Evolutionary conservation across 306 rosid species (phyloP), one percentile per base, ranked within the genome.

Genomic region (Neltuma alba): DNA sequence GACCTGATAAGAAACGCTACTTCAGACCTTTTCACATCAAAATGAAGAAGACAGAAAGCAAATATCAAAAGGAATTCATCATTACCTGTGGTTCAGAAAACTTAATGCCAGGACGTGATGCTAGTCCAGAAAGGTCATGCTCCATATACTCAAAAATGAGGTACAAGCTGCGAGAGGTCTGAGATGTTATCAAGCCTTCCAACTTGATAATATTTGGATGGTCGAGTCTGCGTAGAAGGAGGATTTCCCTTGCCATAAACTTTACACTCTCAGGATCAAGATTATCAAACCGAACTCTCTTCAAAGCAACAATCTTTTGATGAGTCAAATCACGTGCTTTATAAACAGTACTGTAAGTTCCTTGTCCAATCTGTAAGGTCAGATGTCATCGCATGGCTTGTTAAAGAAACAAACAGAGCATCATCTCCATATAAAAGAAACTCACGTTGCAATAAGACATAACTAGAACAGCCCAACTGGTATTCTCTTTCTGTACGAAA

Each of bases 131-230:
- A 74, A 95, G 96, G 85, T 95, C 99, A 63, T 95, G 99, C 38
- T 95, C 98, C 99, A 95, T 95, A 55, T 95, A 95, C 96, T 93
- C 98, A 86, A 93, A 93, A 70, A 95, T 86, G 72, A 95, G 98
- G 88, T 95, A 95, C 78, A 95, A 81, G 85, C 98, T 95, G 62
- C 94, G 90, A 74, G 99, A 95, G 31, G 85, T 84, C 23, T 75
- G 80, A 6, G 99, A 89, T 0, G 99, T 87, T 84, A 96, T 91
- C 92, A 96, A 86, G 42, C 97, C 94, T 81, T 93, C 94, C 86
- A 96, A 80, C 85, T 93, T 93, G 74, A 96, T 91, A 31, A 96
- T 80, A 80, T 96, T 93, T 54, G 92, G 98, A 85, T 95, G 99
- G 80, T 93, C 86, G 16, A 95, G 97, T 85, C 90, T 85, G 55